Evolutionary conservation across 495 filamentous ascomycete species (phyloP), one percentile per base, ranked within the genome.

Genomic region (Usnea hakonensis): DNA sequence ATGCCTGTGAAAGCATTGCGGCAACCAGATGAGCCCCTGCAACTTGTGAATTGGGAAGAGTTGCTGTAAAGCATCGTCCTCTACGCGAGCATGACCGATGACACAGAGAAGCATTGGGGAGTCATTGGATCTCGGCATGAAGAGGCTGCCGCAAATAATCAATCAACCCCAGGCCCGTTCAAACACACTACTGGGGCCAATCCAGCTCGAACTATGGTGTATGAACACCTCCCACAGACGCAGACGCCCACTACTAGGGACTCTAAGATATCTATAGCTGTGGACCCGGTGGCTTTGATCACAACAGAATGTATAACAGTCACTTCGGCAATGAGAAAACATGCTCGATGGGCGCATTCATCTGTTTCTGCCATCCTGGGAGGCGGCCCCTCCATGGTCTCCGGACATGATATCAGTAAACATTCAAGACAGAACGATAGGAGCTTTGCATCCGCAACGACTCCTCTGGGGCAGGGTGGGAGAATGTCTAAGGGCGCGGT

Each of bases 251-350:
- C 26, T 35, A n/a, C 33, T 7, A 14, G 26, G 35, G 40, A 61
- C 50, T 41, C 52, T 8, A 50, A 75, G 43, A 72, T 83, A 35
- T 74, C 90, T 14, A 91, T 97, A 52, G 92, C 94, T 43, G 88
- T 97, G 54, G 90, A 97, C 64, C 92, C 94, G 4, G 90, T 97
- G 59, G 91, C 95, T 48, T 76, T 99, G 63, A 91, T 99, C 68
- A 95, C 93, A 33, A 96, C 95, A 76, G 94, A 99, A 87, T 99
- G 95, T 73, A 97, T 99, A 73, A 88, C 91, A 41, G 91, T 99
- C 74, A 97, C 94, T 32, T 95, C 91, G 67, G 91, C 91, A 33
- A 96, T 99, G 87, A 90, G 95, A 68, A 99, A 99, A 77, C 88
- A 96, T 83, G 87, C 90, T 64, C 86, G 95, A 63, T 97, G 92